Base-by-base conservation (phyloP, 2,329 filamentous ascomycete genomes). In the Didymosphaeria variabile region DNA sequence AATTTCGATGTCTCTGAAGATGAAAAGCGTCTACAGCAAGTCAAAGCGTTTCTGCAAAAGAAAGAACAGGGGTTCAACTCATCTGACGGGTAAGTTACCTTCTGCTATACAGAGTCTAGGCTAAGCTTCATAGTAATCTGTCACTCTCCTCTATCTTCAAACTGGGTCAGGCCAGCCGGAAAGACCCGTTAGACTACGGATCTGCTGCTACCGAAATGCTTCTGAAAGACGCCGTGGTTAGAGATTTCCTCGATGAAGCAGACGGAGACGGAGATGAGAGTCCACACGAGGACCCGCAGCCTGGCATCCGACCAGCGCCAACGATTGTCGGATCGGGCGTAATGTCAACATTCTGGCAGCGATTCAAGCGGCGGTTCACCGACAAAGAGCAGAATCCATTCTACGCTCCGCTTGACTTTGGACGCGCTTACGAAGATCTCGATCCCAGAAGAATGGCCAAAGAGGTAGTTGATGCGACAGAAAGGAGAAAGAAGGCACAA, bases 1-100 rank as follows among this genome's bases (percentile, higher is more conserved):
- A 99, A 97, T 73, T 99, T 99, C 76, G 95, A 99, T 79, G 93
- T 99, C 29, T 97, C 94, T 3, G 95, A 99, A 77, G 96, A 99
- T 75, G 94, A 98, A 77, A 99, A 99, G 80, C 93, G 96, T 21
- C 81, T 98, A 63, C 93, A 98, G 76, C 96, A 99, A 79, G 94
- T 99, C 62, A 94, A 94, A 72, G 92, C 94, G 1, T 99, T 98
- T 71, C 82, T 99, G 47, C 92, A 97, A 73, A 89, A 94, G 68
- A 96, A 94, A 75, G 94, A 98, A 71, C 83, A 97, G 34, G 91
- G 90, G 26, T 87, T 76, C n/a, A 72, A 82, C 38, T 86, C 88
- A 29, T 83, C 76, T 77, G 88, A 76, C 85, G 84, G 90, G 75
- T 78, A 69, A 58, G 71, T 60, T n/a, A 2, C 21, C 3, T 21